Evolutionary conservation across 2,329 filamentous ascomycete genomes (phyloP), one percentile per base, ranked within the genome.

Genomic region (Paradendryphiella salina): DNA sequence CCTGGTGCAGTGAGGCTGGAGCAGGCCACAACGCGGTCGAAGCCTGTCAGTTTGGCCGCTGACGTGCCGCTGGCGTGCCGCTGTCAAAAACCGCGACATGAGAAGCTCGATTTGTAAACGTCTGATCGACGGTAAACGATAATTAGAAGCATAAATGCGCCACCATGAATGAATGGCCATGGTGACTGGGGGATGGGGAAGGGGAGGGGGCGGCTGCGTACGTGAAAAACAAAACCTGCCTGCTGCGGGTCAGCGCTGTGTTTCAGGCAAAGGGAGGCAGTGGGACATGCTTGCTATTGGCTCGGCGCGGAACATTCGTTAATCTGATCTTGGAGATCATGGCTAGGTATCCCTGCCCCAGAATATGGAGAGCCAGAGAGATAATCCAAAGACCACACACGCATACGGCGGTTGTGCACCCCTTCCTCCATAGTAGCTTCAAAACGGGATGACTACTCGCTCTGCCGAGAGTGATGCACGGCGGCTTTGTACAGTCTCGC

Each of bases 301-400:
- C 51, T 59, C 50, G 54, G 64, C 43, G 65, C 50, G 52, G 60
- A 63, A 61, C 54, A 59, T 60, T 71, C 67, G 67, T 69, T 62
- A 71, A 72, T 71, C 67, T 70, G 63, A 66, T 63, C 62, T 61
- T 41, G 53, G 45, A 53, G 66, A 71, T 71, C 65, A 33, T 29
- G 34, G 33, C 59, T 49, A 50, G 66, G 61, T 47, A 51, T 60
- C 65, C 68, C 60, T 68, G 66, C 23, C 14, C 23, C 13, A 3
- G 6, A 39, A 48, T 47, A 44, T 40, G 31, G 35, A 34, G 35
- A 33, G 39, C 36, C 18, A 23, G 32, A 58, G 41, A 38, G 48
- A 39, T 50, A 56, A 52, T 44, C 51, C 38, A 50, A 37, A 44
- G 39, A 42, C 29, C 18, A 46, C 32, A 29, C 42, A 18, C 26